Percentiles rank a stretch among this genome's conserved stretches.
Evolutionary conservation across 306 rosid genomes (phyloP).

Genomic region (Albizia julibrissin): DNA sequence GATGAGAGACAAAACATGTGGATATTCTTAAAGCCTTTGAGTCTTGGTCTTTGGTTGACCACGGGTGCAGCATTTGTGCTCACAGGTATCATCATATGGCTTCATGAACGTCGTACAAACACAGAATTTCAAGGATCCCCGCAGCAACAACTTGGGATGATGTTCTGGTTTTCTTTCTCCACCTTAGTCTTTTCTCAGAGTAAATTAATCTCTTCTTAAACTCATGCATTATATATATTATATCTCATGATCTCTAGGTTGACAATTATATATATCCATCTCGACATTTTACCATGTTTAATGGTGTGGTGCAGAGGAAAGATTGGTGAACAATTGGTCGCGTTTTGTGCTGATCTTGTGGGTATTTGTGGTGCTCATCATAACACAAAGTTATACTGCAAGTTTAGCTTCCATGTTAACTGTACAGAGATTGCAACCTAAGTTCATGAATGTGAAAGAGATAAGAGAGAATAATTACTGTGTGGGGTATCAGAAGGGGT

Average conservation of each 20-base stretch:
- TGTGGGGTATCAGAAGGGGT: not conserved
- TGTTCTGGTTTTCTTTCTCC: slow-evolving; percentile 50
- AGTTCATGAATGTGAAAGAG: not conserved
- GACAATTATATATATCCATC: not conserved
- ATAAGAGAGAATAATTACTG: not conserved
- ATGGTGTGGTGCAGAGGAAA: not conserved
- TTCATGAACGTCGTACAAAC: slow-evolving; percentile 43
- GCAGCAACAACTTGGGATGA: slow-evolving; percentile 24
- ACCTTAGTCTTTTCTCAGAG: slow-evolving; percentile 49
- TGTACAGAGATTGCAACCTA: not conserved
- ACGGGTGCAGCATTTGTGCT: slow-evolving; percentile 24
- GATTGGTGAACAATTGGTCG: not conserved
- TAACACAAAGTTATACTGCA: not conserved
- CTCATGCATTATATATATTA: no score
- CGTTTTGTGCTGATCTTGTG: not conserved
- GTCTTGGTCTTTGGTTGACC: slow-evolving; percentile 48
- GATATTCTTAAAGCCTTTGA: slow-evolving; percentile 52
- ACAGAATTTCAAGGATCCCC: slow-evolving; percentile 34
- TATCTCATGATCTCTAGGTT: not conserved
- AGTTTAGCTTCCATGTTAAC: not conserved
- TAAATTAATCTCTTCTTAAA: slow-evolving; percentile 9
- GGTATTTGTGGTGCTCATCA: not conserved
- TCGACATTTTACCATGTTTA: not conserved
- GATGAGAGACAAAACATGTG: slow-evolving; percentile 33
- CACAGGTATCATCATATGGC: slow-evolving; percentile 42